Percentiles rank a stretch among this genome's conserved stretches.
Evolutionary conservation across 1,284 basidiomycete genomes (phyloP).

Genomic region (Naganishia sp.): DNA sequence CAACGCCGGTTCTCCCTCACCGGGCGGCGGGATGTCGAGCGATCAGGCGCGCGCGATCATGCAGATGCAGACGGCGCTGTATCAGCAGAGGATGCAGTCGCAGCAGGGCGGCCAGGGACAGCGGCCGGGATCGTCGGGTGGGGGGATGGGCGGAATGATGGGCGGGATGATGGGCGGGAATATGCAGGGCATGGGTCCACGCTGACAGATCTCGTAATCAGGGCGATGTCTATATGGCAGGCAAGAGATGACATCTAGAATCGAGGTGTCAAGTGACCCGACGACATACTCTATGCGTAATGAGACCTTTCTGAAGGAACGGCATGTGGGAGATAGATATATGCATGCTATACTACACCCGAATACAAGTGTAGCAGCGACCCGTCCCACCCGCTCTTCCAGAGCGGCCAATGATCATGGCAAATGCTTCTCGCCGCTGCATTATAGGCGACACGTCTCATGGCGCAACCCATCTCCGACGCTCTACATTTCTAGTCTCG

Average conservation of each 20-base stretch:
- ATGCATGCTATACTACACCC: too few species aligned
- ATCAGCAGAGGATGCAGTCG: constrained; percentile 11
- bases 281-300: background rate
- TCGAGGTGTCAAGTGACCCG: background rate
- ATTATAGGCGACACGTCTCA: background rate
- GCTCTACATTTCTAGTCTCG: too few species aligned
- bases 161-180: too few species aligned
- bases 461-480: too few species aligned
- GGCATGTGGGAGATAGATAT: too few species aligned
- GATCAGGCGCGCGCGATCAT: constrained; percentile 9
- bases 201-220: background rate
- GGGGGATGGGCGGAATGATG: too few species aligned
- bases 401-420: too few species aligned
- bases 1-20: background rate
- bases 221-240: background rate
- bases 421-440: background rate
- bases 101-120: constrained; percentile 2
- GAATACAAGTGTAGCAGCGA: too few species aligned
- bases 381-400: too few species aligned
- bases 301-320: too few species aligned
- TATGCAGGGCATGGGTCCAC: too few species aligned
- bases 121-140: too few species aligned
- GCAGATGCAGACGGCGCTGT: constrained; percentile 15
- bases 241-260: background rate
- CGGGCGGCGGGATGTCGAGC: constrained; percentile 1